These are phyloP conservation scores for Westerdykella sp. DNA, from an alignment of 2,329 filamentous ascomycete genomes.

Conservation along the genomic window DNA sequence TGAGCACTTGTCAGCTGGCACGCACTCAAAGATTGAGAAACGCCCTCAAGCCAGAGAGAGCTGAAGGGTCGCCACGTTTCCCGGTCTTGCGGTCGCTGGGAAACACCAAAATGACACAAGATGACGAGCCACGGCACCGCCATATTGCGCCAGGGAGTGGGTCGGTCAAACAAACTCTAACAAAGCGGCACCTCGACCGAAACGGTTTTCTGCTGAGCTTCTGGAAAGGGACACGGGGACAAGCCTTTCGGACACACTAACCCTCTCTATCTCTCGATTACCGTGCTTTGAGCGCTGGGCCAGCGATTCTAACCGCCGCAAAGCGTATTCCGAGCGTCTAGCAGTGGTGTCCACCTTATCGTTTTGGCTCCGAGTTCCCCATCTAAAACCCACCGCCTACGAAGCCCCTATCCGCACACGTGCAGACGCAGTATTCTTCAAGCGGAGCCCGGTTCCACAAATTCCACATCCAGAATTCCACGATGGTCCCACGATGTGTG, in stretches of 20 bases:
- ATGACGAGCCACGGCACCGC: conserved; percentile 21
- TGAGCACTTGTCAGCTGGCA: conserved; percentile 2
- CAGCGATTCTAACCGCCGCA: conserved; percentile 17
- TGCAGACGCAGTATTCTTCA: conserved; percentile 3
- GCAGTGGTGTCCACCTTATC: not conserved
- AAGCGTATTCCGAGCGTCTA: conserved; percentile 3
- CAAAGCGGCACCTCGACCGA: conserved; percentile 18
- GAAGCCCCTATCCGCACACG: conserved; percentile 5
- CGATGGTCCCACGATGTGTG: not conserved
- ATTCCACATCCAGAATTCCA: conserved; percentile 1
- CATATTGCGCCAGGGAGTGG: conserved; percentile 5
- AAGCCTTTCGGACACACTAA: conserved; percentile 17
- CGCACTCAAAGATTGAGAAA: too few relatives aligned
- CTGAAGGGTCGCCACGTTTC: conserved; percentile 20
- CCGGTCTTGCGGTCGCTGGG: conserved; percentile 7
- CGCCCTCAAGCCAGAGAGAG: not conserved
- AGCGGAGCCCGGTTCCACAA: conserved; percentile 8
- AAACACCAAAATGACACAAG: conserved; percentile 22
- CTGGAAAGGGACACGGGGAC: conserved; percentile 4
- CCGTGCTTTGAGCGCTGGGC: conserved; percentile 1
- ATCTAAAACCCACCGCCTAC: too few relatives aligned
- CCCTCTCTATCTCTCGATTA: conserved; percentile 2
- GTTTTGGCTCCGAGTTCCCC: too few relatives aligned
- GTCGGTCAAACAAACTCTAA: conserved; percentile 6
- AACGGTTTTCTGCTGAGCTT: conserved; percentile 20